Evolutionary conservation across 1,284 basidiomycete genomes (phyloP), one percentile per base, ranked within the genome.

Genomic region (Bjerkandera adusta): DNA sequence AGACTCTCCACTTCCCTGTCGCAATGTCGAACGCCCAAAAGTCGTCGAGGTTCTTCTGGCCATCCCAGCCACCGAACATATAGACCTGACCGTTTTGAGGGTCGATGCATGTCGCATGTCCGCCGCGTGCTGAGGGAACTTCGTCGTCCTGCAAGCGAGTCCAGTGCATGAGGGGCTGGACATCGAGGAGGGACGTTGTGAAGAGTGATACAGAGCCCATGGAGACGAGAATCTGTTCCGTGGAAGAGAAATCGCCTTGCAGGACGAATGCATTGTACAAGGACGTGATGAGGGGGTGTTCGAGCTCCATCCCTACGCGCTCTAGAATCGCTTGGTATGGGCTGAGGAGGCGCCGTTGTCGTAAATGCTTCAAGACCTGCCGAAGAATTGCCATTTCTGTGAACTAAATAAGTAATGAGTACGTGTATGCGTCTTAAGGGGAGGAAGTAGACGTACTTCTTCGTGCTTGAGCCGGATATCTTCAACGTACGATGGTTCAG

Each of bases 91-190:
- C 76, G 30, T 76, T 74, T 10, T 73, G 70, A 24, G 76, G 67
- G 60, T 92, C 89, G 52, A 92, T 77, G 56, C 85, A 89, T 85
- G 91, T 89, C 20, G 87, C 82, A 55, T 92, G 88, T 0, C 89
- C 90, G 15, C 89, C 87, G 1, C 89, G 77, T 40, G 76, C 70
- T 24, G 73, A 68, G 3, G 86, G 86, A 0, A 74, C 62, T 54
- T 84, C 81, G 1, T 81, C 83, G 54, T 85, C 79, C 1, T 76
- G 69, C 1, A 89, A 63, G 10, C 74, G 74, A 22, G 64, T 73
- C 83, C 86, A 89, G 4, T 70, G 58, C 0, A 79, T 73, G 34
- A 71, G 75, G 1, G 82, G 77, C 50, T 77, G 77, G 32, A 74
- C 77, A 3, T 72, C 71, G 34, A 73, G 74, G 22, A 85, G 68